Conservation (phyloP, 257 asterid genomes). For the Rubia yunnanensis region DNA sequence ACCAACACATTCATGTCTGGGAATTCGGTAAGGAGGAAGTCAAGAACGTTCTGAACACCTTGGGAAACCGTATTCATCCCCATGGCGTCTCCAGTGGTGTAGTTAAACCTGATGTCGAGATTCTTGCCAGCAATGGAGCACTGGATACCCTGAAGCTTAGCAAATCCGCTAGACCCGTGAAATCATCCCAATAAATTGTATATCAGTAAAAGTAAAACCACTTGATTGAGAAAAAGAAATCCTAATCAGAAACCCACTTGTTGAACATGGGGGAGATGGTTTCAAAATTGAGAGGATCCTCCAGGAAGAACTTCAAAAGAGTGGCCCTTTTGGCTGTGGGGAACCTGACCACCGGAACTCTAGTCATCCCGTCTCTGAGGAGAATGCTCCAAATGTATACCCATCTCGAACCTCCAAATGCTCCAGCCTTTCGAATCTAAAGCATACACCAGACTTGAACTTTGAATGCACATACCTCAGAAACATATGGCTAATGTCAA, state of each 20-base stretch:
- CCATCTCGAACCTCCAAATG: no score
- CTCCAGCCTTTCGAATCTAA: no score
- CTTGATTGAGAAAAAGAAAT: no score
- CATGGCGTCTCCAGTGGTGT: slow-evolving; percentile 93
- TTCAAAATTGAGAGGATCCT: slow-evolving; percentile 77
- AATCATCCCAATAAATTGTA: neutral
- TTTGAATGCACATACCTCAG: no score
- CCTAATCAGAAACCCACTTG: slow-evolving; percentile 31
- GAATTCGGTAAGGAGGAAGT: slow-evolving; percentile 61
- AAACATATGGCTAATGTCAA: no score
- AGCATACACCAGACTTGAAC: no score
- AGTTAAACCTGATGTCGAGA: slow-evolving; percentile 58
- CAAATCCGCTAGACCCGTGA: slow-evolving; percentile 83
- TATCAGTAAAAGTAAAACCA: no score
- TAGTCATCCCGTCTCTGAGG: slow-evolving; percentile 77
- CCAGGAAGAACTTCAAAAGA: slow-evolving; percentile 75
- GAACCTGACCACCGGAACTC: slow-evolving; percentile 94
- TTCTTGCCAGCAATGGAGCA: slow-evolving; percentile 78
- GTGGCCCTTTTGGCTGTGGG: slow-evolving; percentile 68
- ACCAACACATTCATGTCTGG: slow-evolving; percentile 89
- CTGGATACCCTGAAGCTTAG: slow-evolving; percentile 54
- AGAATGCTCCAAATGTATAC: no score
- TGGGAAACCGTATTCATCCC: slow-evolving; percentile 97
- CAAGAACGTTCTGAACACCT: slow-evolving; percentile 79
- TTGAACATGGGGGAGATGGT: slow-evolving; percentile 58